Evolutionary conservation across 345 rosid genomes (phyloP), one percentile per base, ranked within the genome.

Genomic region (Bruguiera parviflora): DNA sequence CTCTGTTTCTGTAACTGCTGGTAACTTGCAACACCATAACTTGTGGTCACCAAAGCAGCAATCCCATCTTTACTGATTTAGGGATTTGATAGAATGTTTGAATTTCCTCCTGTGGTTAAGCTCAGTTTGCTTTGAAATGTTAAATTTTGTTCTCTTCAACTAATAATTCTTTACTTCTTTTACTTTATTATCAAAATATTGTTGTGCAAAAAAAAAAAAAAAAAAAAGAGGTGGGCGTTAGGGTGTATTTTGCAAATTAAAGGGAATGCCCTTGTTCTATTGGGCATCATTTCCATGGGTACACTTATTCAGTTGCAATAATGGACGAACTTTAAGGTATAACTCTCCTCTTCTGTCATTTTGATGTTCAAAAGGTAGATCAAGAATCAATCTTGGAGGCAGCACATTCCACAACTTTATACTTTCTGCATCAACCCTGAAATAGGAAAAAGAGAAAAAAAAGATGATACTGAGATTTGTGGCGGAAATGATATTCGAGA

Each of bases 171-270:
- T 74, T 63, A 43, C 61, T 69, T 43, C 21, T 70, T 64, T 49
- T 52, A 74, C 16, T 29, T 66, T 69, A 76, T 66, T 67, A 76
- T 43, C 65, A 21, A 69, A 81, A 85, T 79, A 81, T 83, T 71
- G 58, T 57, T 64, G 73, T 79, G 64, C 60, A 75, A 64, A 75
- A 81, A 62, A 73, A 81, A 37, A 37, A 8, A 37, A 75, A 80
- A 61, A 73, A 81, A 37, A 37, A 13, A 43, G 16, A 11, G 49
- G 5, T 2, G 57, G 66, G 60, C 65, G 62, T 70, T 28, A n/a
- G 27, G 61, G 28, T 66, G 66, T 66, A 43, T 43, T 43, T 73
- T 39, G 51, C 65, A 57, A 47, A 25, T 61, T 73, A 74, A 62
- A 71, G 60, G 66, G 53, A 75, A 78, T 63, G 77, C 19, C 67